phyloP scores from a whole-genome alignment of 202 grass and related monocot species.

The Miscanthus sacchariflorus region DNA sequence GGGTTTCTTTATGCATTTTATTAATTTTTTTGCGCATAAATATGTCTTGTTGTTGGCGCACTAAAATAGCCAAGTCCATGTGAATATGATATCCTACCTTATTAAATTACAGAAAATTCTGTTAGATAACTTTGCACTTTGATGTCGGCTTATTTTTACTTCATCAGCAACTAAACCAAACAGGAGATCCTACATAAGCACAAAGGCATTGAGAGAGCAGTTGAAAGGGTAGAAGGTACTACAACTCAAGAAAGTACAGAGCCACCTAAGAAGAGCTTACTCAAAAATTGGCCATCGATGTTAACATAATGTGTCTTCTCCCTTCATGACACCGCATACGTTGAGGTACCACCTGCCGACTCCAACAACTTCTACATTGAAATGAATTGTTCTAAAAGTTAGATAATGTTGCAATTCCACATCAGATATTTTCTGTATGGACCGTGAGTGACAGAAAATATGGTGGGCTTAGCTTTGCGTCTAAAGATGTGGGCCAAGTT shows the following conservation, averaged over 20 bases:
- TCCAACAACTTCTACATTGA: neutral
- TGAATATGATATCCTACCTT: too few species aligned
- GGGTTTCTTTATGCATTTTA: too few species aligned
- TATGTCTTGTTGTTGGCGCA: too few species aligned
- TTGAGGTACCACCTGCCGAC: conserved; percentile 43
- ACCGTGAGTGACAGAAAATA: conserved; percentile 58
- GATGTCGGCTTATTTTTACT: neutral
- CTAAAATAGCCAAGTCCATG: too few species aligned
- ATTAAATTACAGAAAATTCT: neutral
- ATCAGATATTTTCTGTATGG: conserved; percentile 91
- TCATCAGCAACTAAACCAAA: neutral
- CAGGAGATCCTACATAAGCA: conserved; percentile 89
- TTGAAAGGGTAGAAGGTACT: conserved; percentile 47
- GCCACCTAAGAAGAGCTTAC: conserved; percentile 41
- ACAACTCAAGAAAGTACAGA: conserved; percentile 32
- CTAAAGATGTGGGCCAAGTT: conserved; percentile 69
- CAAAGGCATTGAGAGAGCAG: conserved; percentile 25
- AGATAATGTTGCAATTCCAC: conserved; percentile 12
- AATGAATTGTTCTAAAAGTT: conserved; percentile 18
- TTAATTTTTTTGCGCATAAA: too few species aligned
- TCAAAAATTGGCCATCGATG: conserved; percentile 71
- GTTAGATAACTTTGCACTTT: neutral
- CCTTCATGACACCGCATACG: conserved; percentile 67
- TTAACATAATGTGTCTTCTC: conserved; percentile 63
- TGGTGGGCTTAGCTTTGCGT: conserved; percentile 67